A percentile compares a stretch with the other conserved stretches of the same genome.
These are phyloP conservation scores for Podospora pseudopauciseta DNA, from an alignment of 495 filamentous ascomycete genomes.

Conservation along the genomic window DNA sequence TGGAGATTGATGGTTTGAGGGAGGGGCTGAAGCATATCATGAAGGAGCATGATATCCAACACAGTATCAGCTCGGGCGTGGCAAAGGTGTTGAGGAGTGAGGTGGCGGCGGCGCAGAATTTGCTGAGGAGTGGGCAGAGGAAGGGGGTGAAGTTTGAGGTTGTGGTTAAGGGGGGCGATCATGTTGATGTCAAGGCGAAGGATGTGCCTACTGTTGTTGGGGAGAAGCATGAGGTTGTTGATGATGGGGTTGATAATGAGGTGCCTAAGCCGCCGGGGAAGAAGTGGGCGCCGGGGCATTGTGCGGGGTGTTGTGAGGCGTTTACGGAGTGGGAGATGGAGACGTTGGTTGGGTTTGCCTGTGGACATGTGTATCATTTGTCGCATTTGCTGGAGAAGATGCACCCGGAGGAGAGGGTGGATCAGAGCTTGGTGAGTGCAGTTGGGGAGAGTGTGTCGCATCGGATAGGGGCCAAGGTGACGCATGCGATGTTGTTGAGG, in stretches of 20 bases:
- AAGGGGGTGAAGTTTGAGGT: constrained; percentile 89
- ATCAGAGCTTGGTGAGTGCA: constrained; percentile 21
- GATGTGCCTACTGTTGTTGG: constrained; percentile 7
- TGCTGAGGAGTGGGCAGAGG: constrained; percentile 68
- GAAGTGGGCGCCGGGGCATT: constrained; percentile 48
- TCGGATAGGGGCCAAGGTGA: constrained; percentile 77
- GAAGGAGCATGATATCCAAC: constrained; percentile 89
- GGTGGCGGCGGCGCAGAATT: constrained; percentile 77
- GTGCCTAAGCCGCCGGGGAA: constrained; percentile 11
- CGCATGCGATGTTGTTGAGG: constrained; percentile 73
- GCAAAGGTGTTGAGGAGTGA: constrained; percentile 82
- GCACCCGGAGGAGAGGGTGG: constrained; percentile 37
- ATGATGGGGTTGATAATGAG: constrained; percentile 29
- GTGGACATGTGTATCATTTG: constrained; percentile 87
- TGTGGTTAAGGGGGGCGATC: constrained; percentile 19
- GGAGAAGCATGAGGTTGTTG: constrained; percentile 4
- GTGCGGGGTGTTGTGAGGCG: constrained; percentile 60
- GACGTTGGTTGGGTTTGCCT: constrained; percentile 85
- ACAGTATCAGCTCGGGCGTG: constrained; percentile 83
- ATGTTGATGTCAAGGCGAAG: constrained; percentile 11
- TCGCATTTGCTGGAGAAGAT: constrained; percentile 63
- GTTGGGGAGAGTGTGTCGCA: constrained; percentile 39
- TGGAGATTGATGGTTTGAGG: constrained; percentile 84
- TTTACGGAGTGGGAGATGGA: constrained; percentile 63
- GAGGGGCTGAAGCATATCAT: constrained; percentile 83